Conservation (phyloP, 2,329 filamentous ascomycete species). For the Aspergillus niger region DNA sequence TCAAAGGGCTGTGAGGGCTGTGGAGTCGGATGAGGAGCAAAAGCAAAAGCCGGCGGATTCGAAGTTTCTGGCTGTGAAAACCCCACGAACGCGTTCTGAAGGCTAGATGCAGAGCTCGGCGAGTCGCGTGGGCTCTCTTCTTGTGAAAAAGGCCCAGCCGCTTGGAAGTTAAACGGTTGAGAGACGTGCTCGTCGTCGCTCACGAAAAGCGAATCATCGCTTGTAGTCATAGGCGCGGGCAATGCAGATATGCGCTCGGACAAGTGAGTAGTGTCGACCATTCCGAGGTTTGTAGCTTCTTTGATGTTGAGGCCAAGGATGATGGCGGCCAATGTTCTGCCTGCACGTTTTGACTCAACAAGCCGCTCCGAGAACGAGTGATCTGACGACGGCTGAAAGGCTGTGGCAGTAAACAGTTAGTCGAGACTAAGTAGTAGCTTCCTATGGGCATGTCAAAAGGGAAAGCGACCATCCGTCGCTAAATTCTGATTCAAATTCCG, state of each 20-base stretch:
- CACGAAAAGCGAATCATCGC: conserved; percentile 43
- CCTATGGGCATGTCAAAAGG: neutral
- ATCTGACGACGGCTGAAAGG: conserved; percentile 47
- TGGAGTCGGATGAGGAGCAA: neutral
- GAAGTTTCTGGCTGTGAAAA: conserved; percentile 18
- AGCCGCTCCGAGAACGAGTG: conserved; percentile 57
- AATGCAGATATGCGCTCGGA: conserved; percentile 26
- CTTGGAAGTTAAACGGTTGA: conserved; percentile 25
- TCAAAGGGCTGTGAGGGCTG: neutral
- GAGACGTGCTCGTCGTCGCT: conserved; percentile 39
- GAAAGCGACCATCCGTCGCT: neutral
- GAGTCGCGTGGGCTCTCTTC: conserved; percentile 14
- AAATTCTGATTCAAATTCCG: conserved; percentile 4
- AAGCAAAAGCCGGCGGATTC: neutral
- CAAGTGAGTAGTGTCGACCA: conserved; percentile 50
- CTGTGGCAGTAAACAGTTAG: conserved; percentile 30
- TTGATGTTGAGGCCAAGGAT: conserved; percentile 58
- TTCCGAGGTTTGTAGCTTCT: conserved; percentile 52
- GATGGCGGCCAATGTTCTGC: conserved; percentile 58
- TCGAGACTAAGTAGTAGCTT: conserved; percentile 15
- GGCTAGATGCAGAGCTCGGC: conserved; percentile 17
- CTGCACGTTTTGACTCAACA: conserved; percentile 61
- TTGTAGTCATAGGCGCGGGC: conserved; percentile 30
- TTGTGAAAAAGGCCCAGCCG: conserved; percentile 16
- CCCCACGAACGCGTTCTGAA: conserved; percentile 24